These are phyloP conservation scores for Debaryomyces psychrophilus DNA, from an alignment of 1,139 yeast species.

Conservation along the genomic window DNA sequence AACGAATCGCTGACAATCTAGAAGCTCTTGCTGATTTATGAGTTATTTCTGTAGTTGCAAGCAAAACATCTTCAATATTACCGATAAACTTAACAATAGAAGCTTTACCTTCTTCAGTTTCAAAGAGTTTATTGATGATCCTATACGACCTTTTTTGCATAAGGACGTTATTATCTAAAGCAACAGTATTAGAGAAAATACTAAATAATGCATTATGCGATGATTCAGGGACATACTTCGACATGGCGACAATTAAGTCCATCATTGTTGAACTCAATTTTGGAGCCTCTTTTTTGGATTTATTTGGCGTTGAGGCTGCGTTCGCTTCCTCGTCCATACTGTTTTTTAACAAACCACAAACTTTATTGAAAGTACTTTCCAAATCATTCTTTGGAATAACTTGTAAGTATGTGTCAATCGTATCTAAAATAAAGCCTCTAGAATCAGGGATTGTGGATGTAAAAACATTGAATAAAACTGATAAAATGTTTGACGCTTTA, in stretches of 20 bases:
- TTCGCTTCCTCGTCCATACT: conserved; percentile 67
- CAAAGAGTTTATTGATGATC: conserved; percentile 69
- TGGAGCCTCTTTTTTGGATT: conserved; percentile 35
- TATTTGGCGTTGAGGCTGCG: conserved; percentile 17
- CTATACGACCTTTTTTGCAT: conserved; percentile 91
- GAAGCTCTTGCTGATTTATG: conserved; percentile 80
- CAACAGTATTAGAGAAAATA: conserved; percentile 73
- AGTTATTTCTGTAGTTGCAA: conserved; percentile 62
- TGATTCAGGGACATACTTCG: conserved; percentile 73
- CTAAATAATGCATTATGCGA: conserved; percentile 75
- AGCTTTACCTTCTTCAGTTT: conserved; percentile 63
- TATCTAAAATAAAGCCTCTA: conserved; percentile 81
- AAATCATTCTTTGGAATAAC: conserved; percentile 72
- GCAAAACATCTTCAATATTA: conserved; percentile 63
- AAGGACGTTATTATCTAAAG: conserved; percentile 57
- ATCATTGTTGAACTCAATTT: conserved; percentile 80
- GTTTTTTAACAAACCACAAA: conserved; percentile 73
- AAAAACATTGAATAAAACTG: conserved; percentile 89
- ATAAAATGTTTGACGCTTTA: conserved; percentile 73
- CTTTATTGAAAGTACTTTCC: conserved; percentile 78
- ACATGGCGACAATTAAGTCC: conserved; percentile 87
- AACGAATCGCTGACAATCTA: conserved; percentile 68
- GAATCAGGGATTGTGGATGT: conserved; percentile 83
- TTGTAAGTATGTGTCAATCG: conserved; percentile 78
- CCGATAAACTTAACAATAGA: conserved; percentile 54